phyloP scores from a whole-genome alignment of 257 asterid genomes.

The Orobanche coerulescens region DNA sequence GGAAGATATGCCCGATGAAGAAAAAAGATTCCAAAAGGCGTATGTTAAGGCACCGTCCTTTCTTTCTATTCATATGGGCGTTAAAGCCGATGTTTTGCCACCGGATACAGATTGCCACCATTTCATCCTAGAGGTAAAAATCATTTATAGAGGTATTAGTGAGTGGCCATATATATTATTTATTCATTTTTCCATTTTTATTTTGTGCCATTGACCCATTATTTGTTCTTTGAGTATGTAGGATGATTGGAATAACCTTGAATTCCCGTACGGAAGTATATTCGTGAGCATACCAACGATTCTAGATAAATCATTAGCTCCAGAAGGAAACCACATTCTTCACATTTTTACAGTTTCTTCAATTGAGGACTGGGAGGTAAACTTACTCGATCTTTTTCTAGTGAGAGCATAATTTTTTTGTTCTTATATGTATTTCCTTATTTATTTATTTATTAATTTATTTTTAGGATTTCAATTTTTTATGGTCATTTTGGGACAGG shows the following conservation, averaged over 20 bases:
- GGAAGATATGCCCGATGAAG: conserved; percentile 80
- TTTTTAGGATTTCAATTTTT: conserved; percentile 11
- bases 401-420: conserved; percentile 13
- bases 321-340: conserved; percentile 90
- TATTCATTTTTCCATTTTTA: conserved; percentile 4
- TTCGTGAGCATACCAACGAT: conserved; percentile 96
- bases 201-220: conserved; percentile 8
- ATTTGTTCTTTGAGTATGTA: conserved; percentile 23
- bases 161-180: neutral
- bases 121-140: conserved; percentile 73
- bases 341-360: conserved; percentile 87
- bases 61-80: conserved; percentile 91
- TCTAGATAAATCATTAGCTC: conserved; percentile 85
- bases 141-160: neutral
- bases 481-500: conserved; percentile 36
- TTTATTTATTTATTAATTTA: conserved; percentile 17
- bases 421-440: neutral
- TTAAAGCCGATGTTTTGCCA: conserved; percentile 83
- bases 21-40: conserved; percentile 76
- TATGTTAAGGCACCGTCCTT: conserved; percentile 97
- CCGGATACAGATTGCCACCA: conserved; percentile 91
- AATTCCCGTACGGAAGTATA: conserved; percentile 79
- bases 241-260: conserved; percentile 85
- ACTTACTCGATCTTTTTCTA: conserved; percentile 11
- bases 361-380: conserved; percentile 95